Conservation (phyloP, 2,329 filamentous ascomycete genomes). For the Metarhizium sp. region DNA sequence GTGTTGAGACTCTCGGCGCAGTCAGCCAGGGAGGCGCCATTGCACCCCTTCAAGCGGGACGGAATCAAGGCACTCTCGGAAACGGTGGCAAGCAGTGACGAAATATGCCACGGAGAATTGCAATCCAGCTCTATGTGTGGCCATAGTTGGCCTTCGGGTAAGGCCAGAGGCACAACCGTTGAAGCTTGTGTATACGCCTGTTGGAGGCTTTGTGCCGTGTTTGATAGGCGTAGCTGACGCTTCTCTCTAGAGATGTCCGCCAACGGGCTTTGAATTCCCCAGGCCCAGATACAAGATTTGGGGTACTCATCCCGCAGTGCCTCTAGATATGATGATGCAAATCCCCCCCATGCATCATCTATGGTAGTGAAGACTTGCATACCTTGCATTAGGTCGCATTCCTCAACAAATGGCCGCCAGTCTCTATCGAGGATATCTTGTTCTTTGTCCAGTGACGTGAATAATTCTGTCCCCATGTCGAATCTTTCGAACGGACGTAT, state of each 20-base stretch:
- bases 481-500: slow-evolving; percentile 87
- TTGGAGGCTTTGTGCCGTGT: slow-evolving; percentile 63
- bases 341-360: slow-evolving; percentile 77
- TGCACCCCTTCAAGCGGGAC: slow-evolving; percentile 51
- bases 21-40: slow-evolving; percentile 44
- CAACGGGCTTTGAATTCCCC: slow-evolving; percentile 63
- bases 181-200: slow-evolving; percentile 63
- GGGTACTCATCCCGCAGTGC: slow-evolving; percentile 81
- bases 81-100: slow-evolving; percentile 65
- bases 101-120: slow-evolving; percentile 67
- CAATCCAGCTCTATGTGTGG: slow-evolving; percentile 49
- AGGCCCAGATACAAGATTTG: slow-evolving; percentile 79
- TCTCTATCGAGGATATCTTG: slow-evolving; percentile 88
- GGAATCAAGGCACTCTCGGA: slow-evolving; percentile 73
- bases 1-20: slow-evolving; percentile 60
- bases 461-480: slow-evolving; percentile 72
- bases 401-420: slow-evolving; percentile 77
- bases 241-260: slow-evolving; percentile 43
- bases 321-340: slow-evolving; percentile 64
- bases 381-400: slow-evolving; percentile 86
- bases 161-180: slow-evolving; percentile 65
- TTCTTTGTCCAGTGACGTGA: slow-evolving; percentile 62
- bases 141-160: slow-evolving; percentile 49
- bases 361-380: slow-evolving; percentile 65
- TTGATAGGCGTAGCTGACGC: slow-evolving; percentile 50